Percentiles rank a stretch among this genome's conserved stretches.
Conservation (phyloP, 257 asterid species). For the Striga asiatica region DNA sequence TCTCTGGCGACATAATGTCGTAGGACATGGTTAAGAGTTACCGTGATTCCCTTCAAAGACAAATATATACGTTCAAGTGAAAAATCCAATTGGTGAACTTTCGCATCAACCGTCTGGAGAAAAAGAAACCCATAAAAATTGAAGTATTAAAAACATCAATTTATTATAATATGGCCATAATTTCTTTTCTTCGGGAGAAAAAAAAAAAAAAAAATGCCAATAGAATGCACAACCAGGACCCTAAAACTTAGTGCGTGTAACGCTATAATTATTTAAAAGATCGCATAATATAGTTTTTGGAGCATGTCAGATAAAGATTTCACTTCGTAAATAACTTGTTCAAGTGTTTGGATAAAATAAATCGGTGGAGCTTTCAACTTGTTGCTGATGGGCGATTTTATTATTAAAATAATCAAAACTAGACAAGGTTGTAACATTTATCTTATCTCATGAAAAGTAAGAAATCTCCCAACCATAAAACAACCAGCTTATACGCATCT, state of each 20-base stretch:
- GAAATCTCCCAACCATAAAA: background rate
- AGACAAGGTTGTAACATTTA: no score
- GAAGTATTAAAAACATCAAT: no score
- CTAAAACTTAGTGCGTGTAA: background rate
- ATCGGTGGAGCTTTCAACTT: no score
- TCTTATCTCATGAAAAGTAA: no score
- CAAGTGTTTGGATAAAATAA: background rate
- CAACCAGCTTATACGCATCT: background rate
- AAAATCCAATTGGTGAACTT: slow-evolving; percentile 87
- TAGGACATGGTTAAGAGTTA: slow-evolving; percentile 20
- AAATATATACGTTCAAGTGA: slow-evolving; percentile 77
- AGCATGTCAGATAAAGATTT: no score
- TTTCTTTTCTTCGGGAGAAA: no score
- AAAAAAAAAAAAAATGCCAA: background rate
- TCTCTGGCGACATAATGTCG: background rate
- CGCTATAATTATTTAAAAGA: background rate
- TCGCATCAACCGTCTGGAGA: slow-evolving; percentile 75
- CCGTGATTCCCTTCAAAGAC: slow-evolving; percentile 78
- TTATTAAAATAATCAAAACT: no score
- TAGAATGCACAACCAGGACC: background rate
- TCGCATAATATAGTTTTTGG: background rate
- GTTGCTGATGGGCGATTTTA: no score
- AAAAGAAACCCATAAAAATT: background rate
- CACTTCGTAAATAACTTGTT: no score
- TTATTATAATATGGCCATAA: no score